Percentiles rank a stretch among this genome's conserved stretches.
Evolutionary conservation across 2,329 filamentous ascomycete genomes (phyloP).

Genomic region (Talaromyces islandicus): DNA sequence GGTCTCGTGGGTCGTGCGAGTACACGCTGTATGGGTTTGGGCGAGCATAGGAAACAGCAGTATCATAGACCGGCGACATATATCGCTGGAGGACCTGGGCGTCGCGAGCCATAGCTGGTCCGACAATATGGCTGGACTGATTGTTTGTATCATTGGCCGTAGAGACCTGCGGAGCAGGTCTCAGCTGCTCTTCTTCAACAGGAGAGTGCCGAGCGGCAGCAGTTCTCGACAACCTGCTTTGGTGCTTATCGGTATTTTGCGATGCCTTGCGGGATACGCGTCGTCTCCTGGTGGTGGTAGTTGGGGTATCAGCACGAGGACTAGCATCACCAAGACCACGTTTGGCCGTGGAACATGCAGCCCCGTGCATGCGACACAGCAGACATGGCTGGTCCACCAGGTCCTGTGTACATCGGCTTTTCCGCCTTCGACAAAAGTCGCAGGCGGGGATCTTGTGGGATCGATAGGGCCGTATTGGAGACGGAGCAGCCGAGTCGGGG

Average conservation of each 20-base stretch:
- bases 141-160: constrained; percentile 11
- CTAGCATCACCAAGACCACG: background rate
- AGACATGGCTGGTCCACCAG: constrained; percentile 14
- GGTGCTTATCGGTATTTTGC: background rate
- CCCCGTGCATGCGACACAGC: constrained; percentile 13
- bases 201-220: background rate
- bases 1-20: constrained; percentile 13
- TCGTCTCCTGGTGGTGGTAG: background rate
- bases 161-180: background rate
- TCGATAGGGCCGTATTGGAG: constrained; percentile 13
- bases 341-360: constrained; percentile 12
- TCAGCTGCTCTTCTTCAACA: background rate
- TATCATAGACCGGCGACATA: constrained; percentile 26
- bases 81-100: constrained; percentile 48
- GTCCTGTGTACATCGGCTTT: constrained; percentile 15
- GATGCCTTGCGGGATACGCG: background rate
- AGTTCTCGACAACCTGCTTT: background rate
- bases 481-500: background rate
- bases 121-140: constrained; percentile 41
- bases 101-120: constrained; percentile 46
- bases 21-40: constrained; percentile 11
- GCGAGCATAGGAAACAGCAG: background rate
- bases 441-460: constrained; percentile 17
- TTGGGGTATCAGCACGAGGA: background rate
- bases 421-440: constrained; percentile 16